phyloP scores from a whole-genome alignment of 2,329 filamentous ascomycete genomes.

The Aspergillus amoenus region DNA sequence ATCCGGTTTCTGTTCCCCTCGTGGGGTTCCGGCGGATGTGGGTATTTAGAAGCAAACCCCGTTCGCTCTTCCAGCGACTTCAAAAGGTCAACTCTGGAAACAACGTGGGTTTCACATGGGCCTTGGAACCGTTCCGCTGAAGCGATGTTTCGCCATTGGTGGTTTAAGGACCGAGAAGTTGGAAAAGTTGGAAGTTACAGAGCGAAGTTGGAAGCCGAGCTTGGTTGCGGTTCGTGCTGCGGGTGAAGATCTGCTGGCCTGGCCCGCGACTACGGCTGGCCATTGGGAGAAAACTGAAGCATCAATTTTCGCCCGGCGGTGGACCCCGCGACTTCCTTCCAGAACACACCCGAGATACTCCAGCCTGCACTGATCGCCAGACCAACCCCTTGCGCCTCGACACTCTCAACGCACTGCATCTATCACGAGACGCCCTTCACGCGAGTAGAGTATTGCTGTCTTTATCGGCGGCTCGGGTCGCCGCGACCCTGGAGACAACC shows the following conservation, averaged over 20 bases:
- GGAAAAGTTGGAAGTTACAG: not conserved
- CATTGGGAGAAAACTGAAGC: not conserved
- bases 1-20: too few species aligned
- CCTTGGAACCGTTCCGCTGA: too few species aligned
- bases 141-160: not conserved
- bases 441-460: not conserved
- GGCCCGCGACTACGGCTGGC: not conserved
- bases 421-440: not conserved
- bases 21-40: too few species aligned
- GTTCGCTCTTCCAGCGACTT: too few species aligned
- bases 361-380: not conserved
- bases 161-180: not conserved
- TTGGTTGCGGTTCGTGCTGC: not conserved
- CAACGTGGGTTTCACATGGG: too few species aligned
- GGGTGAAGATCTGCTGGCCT: not conserved
- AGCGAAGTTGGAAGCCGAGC: not conserved
- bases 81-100: too few species aligned
- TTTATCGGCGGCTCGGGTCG: not conserved
- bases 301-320: not conserved
- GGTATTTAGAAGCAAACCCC: too few species aligned
- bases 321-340: not conserved
- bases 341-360: not conserved
- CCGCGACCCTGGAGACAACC: conserved; percentile 2
- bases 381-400: not conserved
- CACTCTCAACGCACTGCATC: not conserved